Evolutionary conservation across 1,139 yeast genomes (phyloP), one percentile per base, ranked within the genome.

Genomic region (Yamadazyma diospyri): DNA sequence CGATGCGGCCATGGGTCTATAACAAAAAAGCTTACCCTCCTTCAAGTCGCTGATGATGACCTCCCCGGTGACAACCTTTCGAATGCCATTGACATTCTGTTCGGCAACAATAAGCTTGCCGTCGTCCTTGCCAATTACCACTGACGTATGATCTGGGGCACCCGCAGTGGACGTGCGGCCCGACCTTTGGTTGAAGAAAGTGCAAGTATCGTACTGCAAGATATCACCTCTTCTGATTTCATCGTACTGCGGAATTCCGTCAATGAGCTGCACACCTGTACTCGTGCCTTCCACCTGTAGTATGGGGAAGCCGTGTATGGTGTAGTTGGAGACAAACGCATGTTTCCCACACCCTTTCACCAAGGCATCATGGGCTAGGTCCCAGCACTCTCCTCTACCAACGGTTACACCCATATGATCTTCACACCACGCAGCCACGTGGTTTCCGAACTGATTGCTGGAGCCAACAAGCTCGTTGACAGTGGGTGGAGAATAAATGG

Each of bases 381-480:
- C 83, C 89, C 89, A 82, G 55, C 92, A 82, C 49, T 82, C 89
- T 7, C 92, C 92, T 33, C 73, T 57, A 2, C 85, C 86, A 6
- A 82, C 83, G 35, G 64, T 65, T 29, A 64, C 62, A 2, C 82
- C 83, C 29, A 59, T 48, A 27, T 67, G 66, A 25, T 69, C 69
- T 45, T 79, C 82, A 45, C 77, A 65, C 85, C 86, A 81, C 15
- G 68, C 55, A 4, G 85, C 87, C 8, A 81, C 71, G 41, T 73
- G 67, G 16, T 68, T 71, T 3, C 80, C 78, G 47, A 60, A 75
- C 27, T 55, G 56, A 17, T 64, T 52, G 33, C 69, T 67, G 34
- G 67, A 69, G 13, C 50, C 55, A 2, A 59, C 32, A 5, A 80
- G 57, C 21, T 70, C 70, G 2, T 48, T 48, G 23, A 53, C 59